Conservation (phyloP, 2,329 filamentous ascomycete species). For the Neonectria ditissima region DNA sequence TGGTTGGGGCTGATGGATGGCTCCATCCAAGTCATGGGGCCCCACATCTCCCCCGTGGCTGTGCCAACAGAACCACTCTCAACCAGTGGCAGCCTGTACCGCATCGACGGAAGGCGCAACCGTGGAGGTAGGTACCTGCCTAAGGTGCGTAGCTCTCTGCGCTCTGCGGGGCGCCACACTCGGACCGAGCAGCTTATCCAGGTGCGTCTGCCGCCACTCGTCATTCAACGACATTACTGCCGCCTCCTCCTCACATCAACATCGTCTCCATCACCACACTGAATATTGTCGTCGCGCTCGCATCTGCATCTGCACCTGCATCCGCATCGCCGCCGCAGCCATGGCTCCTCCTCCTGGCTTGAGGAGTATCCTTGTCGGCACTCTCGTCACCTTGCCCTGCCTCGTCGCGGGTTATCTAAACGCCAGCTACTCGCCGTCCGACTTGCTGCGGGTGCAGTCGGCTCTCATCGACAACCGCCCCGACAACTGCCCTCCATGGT, state of each 20-base stretch:
- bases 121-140: constrained; percentile 26
- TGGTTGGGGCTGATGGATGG: constrained; percentile 15
- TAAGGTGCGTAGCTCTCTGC: constrained; percentile 30
- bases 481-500: constrained; percentile 83
- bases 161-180: constrained; percentile 43
- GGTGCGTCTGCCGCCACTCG: constrained; percentile 35
- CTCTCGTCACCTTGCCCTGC: constrained; percentile 55
- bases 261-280: constrained; percentile 12
- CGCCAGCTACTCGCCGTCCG: constrained; percentile 71
- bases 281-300: constrained; percentile 7
- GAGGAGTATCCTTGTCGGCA: constrained; percentile 54
- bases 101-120: constrained; percentile 9
- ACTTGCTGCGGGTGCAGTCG: constrained; percentile 74
- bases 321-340: constrained; percentile 44
- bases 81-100: constrained; percentile 11
- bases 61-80: constrained; percentile 17
- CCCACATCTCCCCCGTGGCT: constrained; percentile 16
- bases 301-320: constrained; percentile 34
- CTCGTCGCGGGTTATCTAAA: constrained; percentile 55
- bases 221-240: constrained; percentile 27
- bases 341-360: constrained; percentile 55
- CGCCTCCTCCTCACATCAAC: constrained; percentile 13
- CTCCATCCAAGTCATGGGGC: constrained; percentile 23
- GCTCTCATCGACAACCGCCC: constrained; percentile 80
- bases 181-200: constrained; percentile 41